Evolutionary conservation across 208 protist species (phyloP).

Genomic region (Trypanosoma avium): DNA sequence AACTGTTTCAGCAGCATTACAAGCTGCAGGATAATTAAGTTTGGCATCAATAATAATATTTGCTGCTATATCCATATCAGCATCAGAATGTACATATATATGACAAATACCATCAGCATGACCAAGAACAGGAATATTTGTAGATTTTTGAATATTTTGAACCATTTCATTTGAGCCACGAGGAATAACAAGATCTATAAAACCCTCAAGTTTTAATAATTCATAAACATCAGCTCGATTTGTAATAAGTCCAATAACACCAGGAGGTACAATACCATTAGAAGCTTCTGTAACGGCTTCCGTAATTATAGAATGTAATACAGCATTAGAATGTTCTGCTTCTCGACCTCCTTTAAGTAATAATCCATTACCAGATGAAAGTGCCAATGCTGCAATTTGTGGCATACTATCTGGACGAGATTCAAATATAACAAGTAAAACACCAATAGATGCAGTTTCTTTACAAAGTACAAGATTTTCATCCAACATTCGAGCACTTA

Average conservation of each 20-base stretch:
- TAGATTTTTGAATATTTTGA: conserved; percentile 81
- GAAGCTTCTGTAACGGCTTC: conserved; percentile 43
- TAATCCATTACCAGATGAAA: conserved; percentile 85
- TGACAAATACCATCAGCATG: conserved; percentile 96
- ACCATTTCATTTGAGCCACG: conserved; percentile 91
- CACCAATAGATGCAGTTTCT: conserved; percentile 85
- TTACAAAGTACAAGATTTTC: conserved; percentile 75
- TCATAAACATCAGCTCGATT: conserved; percentile 38
- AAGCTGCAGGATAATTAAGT: conserved; percentile 94
- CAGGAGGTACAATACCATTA: conserved; percentile 29
- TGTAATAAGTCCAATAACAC: conserved; percentile 59
- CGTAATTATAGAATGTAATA: conserved; percentile 52
- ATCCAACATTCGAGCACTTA: conserved; percentile 56
- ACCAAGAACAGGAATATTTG: conserved; percentile 91
- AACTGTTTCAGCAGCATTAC: conserved; percentile 93
- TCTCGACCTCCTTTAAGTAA: conserved; percentile 90
- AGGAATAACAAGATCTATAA: conserved; percentile 94
- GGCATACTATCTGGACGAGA: conserved; percentile 84
- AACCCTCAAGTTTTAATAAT: conserved; percentile 57
- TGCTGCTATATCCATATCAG: conserved; percentile 57
- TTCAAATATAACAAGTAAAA: conserved; percentile 94
- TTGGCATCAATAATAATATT: conserved; percentile 84
- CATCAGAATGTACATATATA: conserved; percentile 87
- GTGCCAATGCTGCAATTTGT: conserved; percentile 83
- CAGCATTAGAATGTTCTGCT: conserved; percentile 56